Evolutionary conservation across 2,329 filamentous ascomycete genomes (phyloP), one percentile per base, ranked within the genome.

Genomic region (Cercospora janseana): DNA sequence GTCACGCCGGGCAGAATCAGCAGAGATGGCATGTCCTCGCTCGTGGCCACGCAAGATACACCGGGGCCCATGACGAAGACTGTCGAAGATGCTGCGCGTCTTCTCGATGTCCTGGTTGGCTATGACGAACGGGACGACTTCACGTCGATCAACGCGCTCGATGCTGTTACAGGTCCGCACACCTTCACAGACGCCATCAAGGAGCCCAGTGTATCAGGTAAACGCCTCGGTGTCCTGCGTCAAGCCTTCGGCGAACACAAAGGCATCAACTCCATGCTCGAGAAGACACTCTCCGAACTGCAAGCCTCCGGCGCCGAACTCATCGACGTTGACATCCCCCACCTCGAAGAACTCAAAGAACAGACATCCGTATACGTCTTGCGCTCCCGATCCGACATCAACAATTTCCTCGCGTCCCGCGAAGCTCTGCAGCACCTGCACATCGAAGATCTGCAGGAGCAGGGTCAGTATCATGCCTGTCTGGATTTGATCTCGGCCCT

Each of bases 1-100:
- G 56, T 60, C n/a, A 63, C 62, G 5, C 58, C 57, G 7, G 62
- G 61, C 13, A 46, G 61, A 16, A 59, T 64, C 18, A 61, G 58
- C 20, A 47, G 61, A 32, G 54, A 60, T 48, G 62, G 43, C 10
- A 58, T 64, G 57, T 56, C 49, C 7, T 47, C 55, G 10, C 42
- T 63, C 2, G 54, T 62, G 2, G 51, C 46, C 31, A 52, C 56
- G 8, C 57, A 61, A 40, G 62, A 64, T 47, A 62, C 60, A 1
- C 56, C 59, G 3, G 62, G 62, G 0, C 61, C 60, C 0, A 63
- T 65, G 52, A 51, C 51, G 18, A 43, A 32, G 20, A 57, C 45
- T 20, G 61, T 65, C 1, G 49, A 54, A 29, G 61, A 64, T 40
- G 60, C 57, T 7, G 62, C 61, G 9, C 47, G 46, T 20, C 49